Evolutionary conservation across 768 basidiomycete species (phyloP), one percentile per base, ranked within the genome.

Genomic region (Macrolepiota albuminosa): DNA sequence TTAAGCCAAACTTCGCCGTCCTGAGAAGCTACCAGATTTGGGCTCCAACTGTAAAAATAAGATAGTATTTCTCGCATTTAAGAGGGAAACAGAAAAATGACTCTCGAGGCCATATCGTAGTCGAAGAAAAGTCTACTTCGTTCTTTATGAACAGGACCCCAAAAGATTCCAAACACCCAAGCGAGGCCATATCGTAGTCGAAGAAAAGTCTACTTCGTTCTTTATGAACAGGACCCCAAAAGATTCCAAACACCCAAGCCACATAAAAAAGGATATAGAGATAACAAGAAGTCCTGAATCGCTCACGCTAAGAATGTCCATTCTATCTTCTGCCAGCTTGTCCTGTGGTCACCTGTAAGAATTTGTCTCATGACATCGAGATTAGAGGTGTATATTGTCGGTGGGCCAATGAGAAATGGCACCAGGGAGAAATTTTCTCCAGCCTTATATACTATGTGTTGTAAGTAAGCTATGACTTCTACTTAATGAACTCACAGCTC

Each of bases 361-460:
- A 81, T 68, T 66, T 81, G 81, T 7, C 77, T 72, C 26, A 71
- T 73, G 5, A 81, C 74, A 31, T 81, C 78, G n/a, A 82, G 59
- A 61, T 79, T 81, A 18, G 76, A 71, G 0, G 78, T 78, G 61
- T 75, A 78, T 21, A 81, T 63, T 1, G 66, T 64, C 1, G 78
- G 68, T 1, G 54, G 56, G 0, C 79, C 79, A 0, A 64, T 39
- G 0, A 81, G 21, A 53, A 74, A 76, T 0, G 78, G 72, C 0
- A 78, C 71, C 6, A 80, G 58, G 2, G 78, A 76, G n/a, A 80
- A 64, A 26, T 62, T 76, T 49, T 81, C 78, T 31, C 58, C 69
- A 14, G 64, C 60, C 43, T 70, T 69, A 59, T 78, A 78, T 4
- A 75, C 75, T 77, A 29, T 11, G 7, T 16, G 6, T 29, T 57